phyloP scores from a whole-genome alignment of 768 basidiomycete species.

The Rhizopogon rudus region DNA sequence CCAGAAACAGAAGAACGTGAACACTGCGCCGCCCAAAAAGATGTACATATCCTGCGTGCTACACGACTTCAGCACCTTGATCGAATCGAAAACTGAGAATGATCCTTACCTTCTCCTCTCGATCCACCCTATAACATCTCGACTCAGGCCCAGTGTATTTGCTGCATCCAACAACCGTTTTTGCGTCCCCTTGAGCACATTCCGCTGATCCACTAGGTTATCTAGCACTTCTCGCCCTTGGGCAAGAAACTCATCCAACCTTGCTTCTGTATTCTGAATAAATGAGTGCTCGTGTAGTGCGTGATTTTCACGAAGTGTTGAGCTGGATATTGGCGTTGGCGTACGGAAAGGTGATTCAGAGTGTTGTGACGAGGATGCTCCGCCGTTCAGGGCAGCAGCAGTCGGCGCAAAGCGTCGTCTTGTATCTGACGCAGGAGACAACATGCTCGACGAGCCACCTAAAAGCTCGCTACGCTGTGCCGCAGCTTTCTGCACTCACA shows the following conservation, averaged over 20 bases:
- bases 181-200: conserved; percentile 94
- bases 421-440: conserved; percentile 39
- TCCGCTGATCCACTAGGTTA: conserved; percentile 88
- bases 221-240: conserved; percentile 91
- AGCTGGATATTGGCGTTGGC: conserved; percentile 48
- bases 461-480: conserved; percentile 64
- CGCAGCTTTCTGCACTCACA: conserved; percentile 45
- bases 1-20: conserved; percentile 93
- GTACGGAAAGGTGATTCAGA: conserved; percentile 86
- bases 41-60: conserved; percentile 97
- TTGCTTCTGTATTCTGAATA: conserved; percentile 73
- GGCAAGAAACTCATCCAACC: conserved; percentile 85
- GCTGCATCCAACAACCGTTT: conserved; percentile 82
- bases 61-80: conserved; percentile 8
- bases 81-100: background rate
- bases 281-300: conserved; percentile 89
- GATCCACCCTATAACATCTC: conserved; percentile 96
- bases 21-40: conserved; percentile 76
- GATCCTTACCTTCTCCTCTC: conserved; percentile 76
- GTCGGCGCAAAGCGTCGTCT: conserved; percentile 56
- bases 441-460: conserved; percentile 32
- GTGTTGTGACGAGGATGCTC: conserved; percentile 47
- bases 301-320: conserved; percentile 62
- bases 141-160: conserved; percentile 89
- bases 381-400: conserved; percentile 27